Percentiles rank a stretch among this genome's conserved stretches.
phyloP scores from a whole-genome alignment of 768 basidiomycete species.

The Sutorius australiensis region DNA sequence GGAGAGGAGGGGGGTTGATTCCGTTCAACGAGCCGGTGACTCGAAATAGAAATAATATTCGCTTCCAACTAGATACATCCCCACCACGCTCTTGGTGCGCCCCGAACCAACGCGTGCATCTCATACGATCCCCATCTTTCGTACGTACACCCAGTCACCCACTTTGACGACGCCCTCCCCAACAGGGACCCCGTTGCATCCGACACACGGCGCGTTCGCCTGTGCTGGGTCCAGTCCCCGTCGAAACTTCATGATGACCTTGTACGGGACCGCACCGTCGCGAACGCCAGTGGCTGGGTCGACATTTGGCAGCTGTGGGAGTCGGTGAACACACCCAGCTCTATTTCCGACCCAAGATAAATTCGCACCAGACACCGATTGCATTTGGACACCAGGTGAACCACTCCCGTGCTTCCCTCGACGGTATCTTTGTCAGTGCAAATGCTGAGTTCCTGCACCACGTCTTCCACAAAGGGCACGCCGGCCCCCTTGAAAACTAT shows the following conservation, averaged over 20 bases:
- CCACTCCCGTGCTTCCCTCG: slow-evolving; percentile 19
- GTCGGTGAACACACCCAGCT: slow-evolving; percentile 1
- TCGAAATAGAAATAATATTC: background rate
- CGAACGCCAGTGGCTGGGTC: slow-evolving; percentile 58
- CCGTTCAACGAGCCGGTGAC: slow-evolving; percentile 4
- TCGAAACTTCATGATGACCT: slow-evolving; percentile 71
- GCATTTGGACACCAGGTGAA: slow-evolving; percentile 66
- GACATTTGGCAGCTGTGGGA: slow-evolving; percentile 66
- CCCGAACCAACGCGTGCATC: background rate
- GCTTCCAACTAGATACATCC: too few species aligned
- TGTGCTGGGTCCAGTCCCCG: slow-evolving; percentile 49
- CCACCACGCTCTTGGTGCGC: background rate
- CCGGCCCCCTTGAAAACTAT: slow-evolving; percentile 63
- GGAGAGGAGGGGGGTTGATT: slow-evolving; percentile 1
- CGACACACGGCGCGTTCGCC: slow-evolving; percentile 58
- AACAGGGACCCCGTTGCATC: slow-evolving; percentile 57
- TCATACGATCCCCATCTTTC: slow-evolving; percentile 35
- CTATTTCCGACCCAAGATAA: slow-evolving; percentile 1
- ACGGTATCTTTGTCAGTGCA: slow-evolving; percentile 32
- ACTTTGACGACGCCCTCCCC: slow-evolving; percentile 52
- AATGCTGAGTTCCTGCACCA: slow-evolving; percentile 59
- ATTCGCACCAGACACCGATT: slow-evolving; percentile 64
- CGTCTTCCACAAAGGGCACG: slow-evolving; percentile 68
- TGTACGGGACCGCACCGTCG: slow-evolving; percentile 72
- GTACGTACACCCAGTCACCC: slow-evolving; percentile 57